Conservation (phyloP, 495 filamentous ascomycete species). For the Penicillium chermesinum region DNA sequence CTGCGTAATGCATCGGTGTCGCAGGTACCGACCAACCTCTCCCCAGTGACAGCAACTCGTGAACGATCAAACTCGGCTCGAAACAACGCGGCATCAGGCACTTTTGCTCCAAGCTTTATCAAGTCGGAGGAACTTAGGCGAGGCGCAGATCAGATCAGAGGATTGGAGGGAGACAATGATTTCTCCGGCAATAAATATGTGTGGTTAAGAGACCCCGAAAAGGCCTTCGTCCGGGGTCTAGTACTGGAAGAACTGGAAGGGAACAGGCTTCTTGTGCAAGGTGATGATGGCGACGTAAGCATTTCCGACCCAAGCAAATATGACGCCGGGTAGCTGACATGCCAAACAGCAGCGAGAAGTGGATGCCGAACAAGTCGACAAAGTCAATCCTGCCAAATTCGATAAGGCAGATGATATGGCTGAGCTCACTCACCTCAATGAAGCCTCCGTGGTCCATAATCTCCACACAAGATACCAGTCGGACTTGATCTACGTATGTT, state of each 20-base stretch:
- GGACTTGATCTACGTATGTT: slow-evolving; percentile 82
- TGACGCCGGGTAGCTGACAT: slow-evolving; percentile 9
- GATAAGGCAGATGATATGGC: slow-evolving; percentile 99
- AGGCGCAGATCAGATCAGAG: slow-evolving; percentile 61
- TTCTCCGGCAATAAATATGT: slow-evolving; percentile 99
- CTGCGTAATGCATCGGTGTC: slow-evolving; percentile 52
- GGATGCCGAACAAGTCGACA: slow-evolving; percentile 81
- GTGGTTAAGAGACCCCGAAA: slow-evolving; percentile 82
- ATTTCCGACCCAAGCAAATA: neutral
- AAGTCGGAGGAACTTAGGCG: slow-evolving; percentile 70
- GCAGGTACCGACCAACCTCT: slow-evolving; percentile 32
- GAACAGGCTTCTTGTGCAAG: slow-evolving; percentile 73
- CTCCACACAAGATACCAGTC: slow-evolving; percentile 88
- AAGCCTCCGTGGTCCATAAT: slow-evolving; percentile 97
- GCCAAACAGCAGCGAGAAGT: slow-evolving; percentile 72
- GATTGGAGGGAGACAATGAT: slow-evolving; percentile 91
- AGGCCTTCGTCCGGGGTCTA: slow-evolving; percentile 87
- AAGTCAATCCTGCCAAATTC: slow-evolving; percentile 98
- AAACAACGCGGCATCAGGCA: slow-evolving; percentile 56
- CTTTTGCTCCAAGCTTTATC: slow-evolving; percentile 95
- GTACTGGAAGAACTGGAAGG: slow-evolving; percentile 74
- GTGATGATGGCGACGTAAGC: slow-evolving; percentile 85
- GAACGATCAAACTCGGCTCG: slow-evolving; percentile 59
- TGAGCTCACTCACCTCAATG: slow-evolving; percentile 94
- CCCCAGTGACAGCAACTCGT: slow-evolving; percentile 21